These are phyloP conservation scores for Jackrogersella multiformis DNA, from an alignment of 495 filamentous ascomycete genomes.

Conservation along the genomic window DNA sequence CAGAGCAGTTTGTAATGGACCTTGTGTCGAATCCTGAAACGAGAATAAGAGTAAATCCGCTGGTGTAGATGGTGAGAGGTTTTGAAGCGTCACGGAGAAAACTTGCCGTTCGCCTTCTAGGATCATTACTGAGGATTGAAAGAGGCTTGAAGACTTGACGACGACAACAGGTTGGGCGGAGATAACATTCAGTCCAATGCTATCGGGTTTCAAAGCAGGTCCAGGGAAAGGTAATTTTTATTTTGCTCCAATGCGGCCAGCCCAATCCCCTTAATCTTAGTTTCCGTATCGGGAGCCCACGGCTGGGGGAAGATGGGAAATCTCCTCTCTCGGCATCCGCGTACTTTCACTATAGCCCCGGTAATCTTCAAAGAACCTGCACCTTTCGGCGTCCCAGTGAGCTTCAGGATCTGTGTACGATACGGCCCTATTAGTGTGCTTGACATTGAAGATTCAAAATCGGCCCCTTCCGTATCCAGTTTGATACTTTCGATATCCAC, in stretches of 20 bases:
- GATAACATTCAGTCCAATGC: constrained; percentile 74
- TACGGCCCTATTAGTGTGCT: constrained; percentile 78
- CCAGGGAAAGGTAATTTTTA: constrained; percentile 47
- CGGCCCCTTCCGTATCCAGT: constrained; percentile 75
- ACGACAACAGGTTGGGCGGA: constrained; percentile 77
- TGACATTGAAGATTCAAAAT: constrained; percentile 71
- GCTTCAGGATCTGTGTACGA: constrained; percentile 77
- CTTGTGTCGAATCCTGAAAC: constrained; percentile 87
- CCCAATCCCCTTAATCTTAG: constrained; percentile 79
- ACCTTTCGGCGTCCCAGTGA: constrained; percentile 72
- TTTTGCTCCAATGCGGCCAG: constrained; percentile 64
- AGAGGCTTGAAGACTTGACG: constrained; percentile 77
- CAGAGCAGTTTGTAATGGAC: constrained; percentile 76
- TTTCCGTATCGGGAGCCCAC: constrained; percentile 75
- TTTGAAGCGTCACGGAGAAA: constrained; percentile 83
- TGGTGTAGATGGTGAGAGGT: constrained; percentile 72
- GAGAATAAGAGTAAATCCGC: constrained; percentile 88
- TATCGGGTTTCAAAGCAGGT: constrained; percentile 54
- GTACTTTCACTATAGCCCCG: constrained; percentile 81
- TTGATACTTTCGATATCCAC: constrained; percentile 83
- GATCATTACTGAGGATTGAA: constrained; percentile 89
- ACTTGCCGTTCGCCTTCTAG: constrained; percentile 82
- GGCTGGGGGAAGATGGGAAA: constrained; percentile 84
- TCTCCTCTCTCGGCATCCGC: constrained; percentile 78
- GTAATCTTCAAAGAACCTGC: constrained; percentile 75